Conservation (phyloP, 2,329 filamentous ascomycete genomes). For the Emmonsiellopsis sp. region DNA sequence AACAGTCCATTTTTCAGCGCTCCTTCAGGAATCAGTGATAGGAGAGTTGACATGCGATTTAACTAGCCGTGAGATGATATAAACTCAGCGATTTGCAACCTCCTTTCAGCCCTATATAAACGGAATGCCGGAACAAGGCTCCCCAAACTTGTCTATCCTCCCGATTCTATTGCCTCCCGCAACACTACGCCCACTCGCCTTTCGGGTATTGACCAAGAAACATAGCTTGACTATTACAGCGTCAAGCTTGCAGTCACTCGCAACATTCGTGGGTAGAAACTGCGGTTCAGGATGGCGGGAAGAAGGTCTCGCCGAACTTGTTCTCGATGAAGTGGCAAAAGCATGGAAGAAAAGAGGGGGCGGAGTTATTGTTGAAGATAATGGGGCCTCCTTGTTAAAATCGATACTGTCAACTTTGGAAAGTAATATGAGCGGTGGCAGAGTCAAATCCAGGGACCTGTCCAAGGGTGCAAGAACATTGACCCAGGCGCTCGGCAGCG, state of each 20-base stretch:
- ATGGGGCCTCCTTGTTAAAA: slow-evolving; percentile 58
- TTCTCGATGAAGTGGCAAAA: slow-evolving; percentile 83
- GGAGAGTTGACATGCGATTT: too few relatives aligned
- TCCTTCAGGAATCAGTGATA: too few relatives aligned
- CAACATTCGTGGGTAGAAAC: slow-evolving; percentile 82
- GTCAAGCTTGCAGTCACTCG: slow-evolving; percentile 72
- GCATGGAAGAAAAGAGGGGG: slow-evolving; percentile 86
- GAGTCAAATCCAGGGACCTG: slow-evolving; percentile 19
- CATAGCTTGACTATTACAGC: slow-evolving; percentile 89
- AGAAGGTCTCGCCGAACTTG: slow-evolving; percentile 83
- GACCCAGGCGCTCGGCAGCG: slow-evolving; percentile 53
- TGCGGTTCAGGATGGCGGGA: slow-evolving; percentile 96
- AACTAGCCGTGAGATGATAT: too few relatives aligned
- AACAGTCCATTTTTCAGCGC: too few relatives aligned
- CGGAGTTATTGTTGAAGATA: slow-evolving; percentile 83
- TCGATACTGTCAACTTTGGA: slow-evolving; percentile 77
- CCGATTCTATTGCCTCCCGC: slow-evolving; percentile 83
- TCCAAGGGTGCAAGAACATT: slow-evolving; percentile 33
- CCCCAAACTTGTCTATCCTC: slow-evolving; percentile 50
- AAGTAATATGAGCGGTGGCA: slow-evolving; percentile 81
- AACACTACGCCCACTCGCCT: slow-evolving; percentile 80
- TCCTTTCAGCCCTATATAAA: background rate
- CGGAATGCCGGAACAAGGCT: slow-evolving; percentile 11
- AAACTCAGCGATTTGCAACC: too few relatives aligned
- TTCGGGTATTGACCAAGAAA: slow-evolving; percentile 94